Conservation (phyloP, 345 rosid genomes). For the Leavenworthia alabamica region DNA sequence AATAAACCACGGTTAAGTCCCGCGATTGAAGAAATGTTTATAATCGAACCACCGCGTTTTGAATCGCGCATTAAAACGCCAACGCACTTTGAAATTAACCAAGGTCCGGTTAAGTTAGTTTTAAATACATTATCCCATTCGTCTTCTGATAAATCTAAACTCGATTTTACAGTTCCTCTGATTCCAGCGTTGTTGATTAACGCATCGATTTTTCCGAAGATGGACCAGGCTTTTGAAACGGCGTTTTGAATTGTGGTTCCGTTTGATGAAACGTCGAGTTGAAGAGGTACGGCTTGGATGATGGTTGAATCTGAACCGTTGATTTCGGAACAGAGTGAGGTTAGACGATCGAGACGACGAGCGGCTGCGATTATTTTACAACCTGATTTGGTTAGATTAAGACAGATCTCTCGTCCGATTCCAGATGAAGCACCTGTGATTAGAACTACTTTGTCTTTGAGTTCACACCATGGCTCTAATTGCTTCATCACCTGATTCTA, state of each 20-base stretch:
- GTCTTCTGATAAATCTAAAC: conserved; percentile 36
- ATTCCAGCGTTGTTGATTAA: conserved; percentile 75
- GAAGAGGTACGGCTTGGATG: conserved; percentile 47
- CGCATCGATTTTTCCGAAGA: conserved; percentile 66
- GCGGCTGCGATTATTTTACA: conserved; percentile 65
- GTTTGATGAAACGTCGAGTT: conserved; percentile 61
- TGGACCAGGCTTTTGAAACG: conserved; percentile 53
- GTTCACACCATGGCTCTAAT: conserved; percentile 67
- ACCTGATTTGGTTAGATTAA: conserved; percentile 66
- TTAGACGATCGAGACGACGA: conserved; percentile 64
- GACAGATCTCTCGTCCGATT: conserved; percentile 67
- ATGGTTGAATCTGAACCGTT: conserved; percentile 24
- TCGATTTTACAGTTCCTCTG: conserved; percentile 40
- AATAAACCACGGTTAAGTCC: conserved; percentile 50
- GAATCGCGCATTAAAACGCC: conserved; percentile 52
- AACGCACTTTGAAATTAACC: conserved; percentile 75
- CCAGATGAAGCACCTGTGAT: conserved; percentile 90
- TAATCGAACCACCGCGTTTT: conserved; percentile 56
- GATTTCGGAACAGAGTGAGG: conserved; percentile 61
- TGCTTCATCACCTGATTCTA: conserved; percentile 27
- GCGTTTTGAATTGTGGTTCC: conserved; percentile 42
- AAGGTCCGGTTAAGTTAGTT: conserved; percentile 66
- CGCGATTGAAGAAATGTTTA: conserved; percentile 61
- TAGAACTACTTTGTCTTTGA: conserved; percentile 63
- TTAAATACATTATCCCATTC: conserved; percentile 53